Base-by-base conservation (phyloP, 2,329 filamentous ascomycete species). In the Neonectria sp. region DNA sequence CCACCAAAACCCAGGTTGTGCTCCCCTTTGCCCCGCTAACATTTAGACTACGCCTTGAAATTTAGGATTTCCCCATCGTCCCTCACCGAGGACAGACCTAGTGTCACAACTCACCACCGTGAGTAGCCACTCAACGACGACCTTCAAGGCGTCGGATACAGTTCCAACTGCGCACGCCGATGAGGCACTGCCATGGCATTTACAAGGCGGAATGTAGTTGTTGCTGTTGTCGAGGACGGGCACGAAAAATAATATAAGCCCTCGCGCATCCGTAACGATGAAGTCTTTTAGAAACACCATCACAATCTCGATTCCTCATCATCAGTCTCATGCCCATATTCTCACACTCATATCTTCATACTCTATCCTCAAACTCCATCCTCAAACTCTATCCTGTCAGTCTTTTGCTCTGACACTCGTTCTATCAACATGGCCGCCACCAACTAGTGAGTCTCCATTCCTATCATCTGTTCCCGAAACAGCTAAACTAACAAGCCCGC, bases 111-210 rank as follows among this genome's bases (percentile, higher is more conserved):
- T 12, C 3, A n/a, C 29, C 21, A 21, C 31, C n/a, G 6, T 11
- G n/a, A 6, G 9, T 35, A 33, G 49, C 31, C 27, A 29, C 25
- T 24, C n/a, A 21, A 13, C 17, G 25, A 35, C 37, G 21, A 31
- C n/a, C n/a, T 37, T 53, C n/a, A 21, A 35, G 11, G 29, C 11
- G 12, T 15, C 12, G 33, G 37, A n/a, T 40, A 40, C 37, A n/a
- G 37, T 21, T 35, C 5, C 9, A 53, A 53, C 51, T 53, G 51
- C 51, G 51, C 51, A 35, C 51, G 13, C 51, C 51, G 51, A 53
- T 8, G 13, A 13, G 49, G 51, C 51, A 53, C 31, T 35, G 51
- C 51, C 51, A 24, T 53, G n/a, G 9, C 25, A 24, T 17, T 12
- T 35, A 6, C 51, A 53, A 37, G 51, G 51, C 51, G 12, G n/a